Percentiles rank a stretch among this genome's conserved stretches.
These are phyloP conservation scores for Ophiostoma triangulosporum DNA, from an alignment of 2,329 filamentous ascomycete genomes.

Conservation along the genomic window DNA sequence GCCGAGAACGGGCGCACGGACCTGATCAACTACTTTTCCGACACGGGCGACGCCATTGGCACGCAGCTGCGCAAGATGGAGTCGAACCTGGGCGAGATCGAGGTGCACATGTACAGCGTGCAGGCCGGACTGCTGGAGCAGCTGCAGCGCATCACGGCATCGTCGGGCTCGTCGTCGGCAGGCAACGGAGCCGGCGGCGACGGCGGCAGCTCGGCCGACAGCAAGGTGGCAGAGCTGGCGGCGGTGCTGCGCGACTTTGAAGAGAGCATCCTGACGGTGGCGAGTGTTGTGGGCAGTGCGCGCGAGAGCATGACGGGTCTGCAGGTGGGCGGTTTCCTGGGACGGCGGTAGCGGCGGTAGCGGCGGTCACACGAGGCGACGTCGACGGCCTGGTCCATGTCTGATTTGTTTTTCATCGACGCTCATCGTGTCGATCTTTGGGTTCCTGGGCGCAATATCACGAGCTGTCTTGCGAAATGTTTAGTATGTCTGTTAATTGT, in stretches of 20 bases:
- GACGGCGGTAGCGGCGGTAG: constrained; percentile 15
- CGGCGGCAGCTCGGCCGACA: constrained; percentile 24
- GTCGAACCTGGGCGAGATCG: constrained; percentile 47
- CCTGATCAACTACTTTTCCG: constrained; percentile 50
- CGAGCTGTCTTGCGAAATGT: not conserved
- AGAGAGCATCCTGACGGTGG: constrained; percentile 49
- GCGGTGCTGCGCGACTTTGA: constrained; percentile 52
- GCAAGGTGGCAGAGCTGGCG: constrained; percentile 38
- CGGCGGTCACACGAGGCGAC: not conserved
- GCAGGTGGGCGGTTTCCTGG: constrained; percentile 34
- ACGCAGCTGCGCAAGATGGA: constrained; percentile 43
- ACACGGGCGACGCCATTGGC: constrained; percentile 47
- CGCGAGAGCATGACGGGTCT: constrained; percentile 48
- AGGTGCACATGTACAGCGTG: constrained; percentile 50
- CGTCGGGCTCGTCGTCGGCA: constrained; percentile 8
- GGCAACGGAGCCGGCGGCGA: constrained; percentile 20
- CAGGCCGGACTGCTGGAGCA: constrained; percentile 46
- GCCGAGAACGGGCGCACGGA: constrained; percentile 29
- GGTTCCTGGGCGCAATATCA: not conserved
- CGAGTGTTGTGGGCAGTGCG: constrained; percentile 42
- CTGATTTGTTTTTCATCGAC: not conserved
- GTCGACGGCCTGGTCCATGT: not conserved
- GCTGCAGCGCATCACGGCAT: constrained; percentile 33
- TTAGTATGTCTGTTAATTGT: too few relatives aligned
- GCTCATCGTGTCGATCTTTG: too few relatives aligned